Percentiles rank a stretch among this genome's conserved stretches.
phyloP scores from a whole-genome alignment of 768 basidiomycete species.

The Boletellus ananas region DNA sequence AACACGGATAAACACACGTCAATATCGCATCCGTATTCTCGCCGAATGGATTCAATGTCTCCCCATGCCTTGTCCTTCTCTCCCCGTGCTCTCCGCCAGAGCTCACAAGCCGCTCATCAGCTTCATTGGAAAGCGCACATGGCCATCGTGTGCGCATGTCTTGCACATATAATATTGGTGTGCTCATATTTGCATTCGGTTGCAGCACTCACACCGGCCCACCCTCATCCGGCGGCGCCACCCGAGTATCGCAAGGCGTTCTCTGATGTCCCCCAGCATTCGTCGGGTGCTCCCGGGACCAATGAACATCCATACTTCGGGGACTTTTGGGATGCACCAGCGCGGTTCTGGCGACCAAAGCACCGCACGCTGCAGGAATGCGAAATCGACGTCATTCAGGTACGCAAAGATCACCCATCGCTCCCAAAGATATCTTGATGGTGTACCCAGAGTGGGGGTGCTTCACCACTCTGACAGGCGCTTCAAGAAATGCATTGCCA shows the following conservation, averaged over 20 bases:
- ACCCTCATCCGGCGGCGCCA: constrained; percentile 68
- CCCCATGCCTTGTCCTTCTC: constrained; percentile 32
- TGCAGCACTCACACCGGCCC: constrained; percentile 38
- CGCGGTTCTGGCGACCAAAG: constrained; percentile 51
- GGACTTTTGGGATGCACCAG: constrained; percentile 69
- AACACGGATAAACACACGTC: constrained; percentile 19
- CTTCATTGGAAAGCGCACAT: constrained; percentile 57
- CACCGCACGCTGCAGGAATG: constrained; percentile 45
- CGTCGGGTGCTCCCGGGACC: constrained; percentile 12
- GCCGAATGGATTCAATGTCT: not conserved
- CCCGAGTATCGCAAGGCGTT: constrained; percentile 52
- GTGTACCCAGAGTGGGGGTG: constrained; percentile 55
- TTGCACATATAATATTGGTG: not conserved
- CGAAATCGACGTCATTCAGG: constrained; percentile 68
- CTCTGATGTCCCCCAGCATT: constrained; percentile 39
- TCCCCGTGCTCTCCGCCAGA: constrained; percentile 37
- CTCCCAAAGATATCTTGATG: not conserved
- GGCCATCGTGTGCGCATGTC: constrained; percentile 41
- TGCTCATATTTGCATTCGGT: constrained; percentile 11
- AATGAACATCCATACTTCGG: constrained; percentile 25
- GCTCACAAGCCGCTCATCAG: constrained; percentile 58
- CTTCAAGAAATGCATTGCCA: not conserved
- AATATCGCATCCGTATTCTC: constrained; percentile 9
- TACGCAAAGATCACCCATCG: constrained; percentile 28
- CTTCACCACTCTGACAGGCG: constrained; percentile 41